Base-by-base conservation (phyloP, 352 stramenopile genomes). In the Globisporangium apiculatum region DNA sequence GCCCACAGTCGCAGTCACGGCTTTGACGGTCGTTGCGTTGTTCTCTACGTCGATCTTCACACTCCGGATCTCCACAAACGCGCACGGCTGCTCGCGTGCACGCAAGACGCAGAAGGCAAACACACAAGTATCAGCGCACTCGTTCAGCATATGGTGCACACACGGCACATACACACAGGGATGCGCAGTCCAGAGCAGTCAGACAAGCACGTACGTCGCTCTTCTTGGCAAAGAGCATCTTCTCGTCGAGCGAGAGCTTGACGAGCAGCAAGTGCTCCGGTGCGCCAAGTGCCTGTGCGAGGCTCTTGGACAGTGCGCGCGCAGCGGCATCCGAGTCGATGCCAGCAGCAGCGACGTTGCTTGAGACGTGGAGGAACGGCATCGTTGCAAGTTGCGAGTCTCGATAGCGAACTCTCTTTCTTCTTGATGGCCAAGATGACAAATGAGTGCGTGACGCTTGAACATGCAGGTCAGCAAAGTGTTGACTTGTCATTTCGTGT, bases 341-440 rank as follows among this genome's bases (percentile, higher is more conserved):
- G 15, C 53, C 67, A 36, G 65, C 51, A 58, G 66, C 69, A 52
- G 66, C 56, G 35, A 77, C 62, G 68, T 79, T 83, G 60, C 58
- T 71, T 51, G 63, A 68, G 49, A 82, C 67, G 49, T 71, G 59
- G 18, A 75, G 51, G 64, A 71, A 75, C 46, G 73, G 73, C 73
- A 82, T 79, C 35, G 42, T 49, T 24, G 18, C 18, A 24, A 24
- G 18, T 24, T 24, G 18, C 41, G 41, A 45, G 12, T 8, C 41
- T 14, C 8, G 8, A 45, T 45, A 45, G 12, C 8, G 12, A 45
- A 12, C 12, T 8, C 41, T 45, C 12, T 45, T 45, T 45, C 8
- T 12, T 45, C n/a, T 31, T 68, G 48, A 67, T 50, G 58, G 58
- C 56, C 45, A 24, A 24, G 18, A 24, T 24, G 18, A 24, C 18